These are phyloP conservation scores for Cordyceps tenuipes DNA, from an alignment of 2,329 filamentous ascomycete species.

Conservation along the genomic window DNA sequence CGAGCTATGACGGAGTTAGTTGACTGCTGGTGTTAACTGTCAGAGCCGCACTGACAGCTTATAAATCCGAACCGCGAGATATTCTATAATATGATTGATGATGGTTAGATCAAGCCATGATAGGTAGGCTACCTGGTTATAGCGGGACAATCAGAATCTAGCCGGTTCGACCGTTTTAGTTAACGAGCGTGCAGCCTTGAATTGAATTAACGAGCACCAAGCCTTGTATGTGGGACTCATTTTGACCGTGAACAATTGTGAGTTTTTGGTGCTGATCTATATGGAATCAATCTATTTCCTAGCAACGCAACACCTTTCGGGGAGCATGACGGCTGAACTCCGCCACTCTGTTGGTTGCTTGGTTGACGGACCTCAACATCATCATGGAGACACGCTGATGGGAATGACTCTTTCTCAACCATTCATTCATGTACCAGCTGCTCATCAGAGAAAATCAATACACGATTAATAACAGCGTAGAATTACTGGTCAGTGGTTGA, in stretches of 20 bases:
- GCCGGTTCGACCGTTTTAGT: no score
- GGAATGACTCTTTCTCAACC: no score
- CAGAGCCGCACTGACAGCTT: neutral
- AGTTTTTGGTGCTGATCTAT: neutral
- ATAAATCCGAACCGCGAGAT: neutral
- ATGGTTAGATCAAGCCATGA: no score
- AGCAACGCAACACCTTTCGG: neutral
- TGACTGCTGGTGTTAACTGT: neutral
- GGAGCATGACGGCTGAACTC: neutral
- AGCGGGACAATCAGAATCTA: neutral
- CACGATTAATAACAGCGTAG: neutral
- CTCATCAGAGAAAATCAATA: neutral
- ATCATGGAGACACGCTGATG: neutral
- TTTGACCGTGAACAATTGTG: neutral
- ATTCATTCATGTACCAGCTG: no score
- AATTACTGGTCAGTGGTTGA: neutral
- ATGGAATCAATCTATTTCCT: neutral
- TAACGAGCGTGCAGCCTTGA: no score
- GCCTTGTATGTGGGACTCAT: neutral
- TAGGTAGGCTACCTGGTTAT: neutral
- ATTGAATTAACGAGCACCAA: neutral
- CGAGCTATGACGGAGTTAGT: conserved; percentile 1
- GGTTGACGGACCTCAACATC: neutral
- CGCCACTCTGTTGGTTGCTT: neutral
- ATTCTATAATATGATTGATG: neutral